Evolutionary conservation across 78 protist genomes (phyloP).

Genomic region (Emiliania huxleyi): DNA sequence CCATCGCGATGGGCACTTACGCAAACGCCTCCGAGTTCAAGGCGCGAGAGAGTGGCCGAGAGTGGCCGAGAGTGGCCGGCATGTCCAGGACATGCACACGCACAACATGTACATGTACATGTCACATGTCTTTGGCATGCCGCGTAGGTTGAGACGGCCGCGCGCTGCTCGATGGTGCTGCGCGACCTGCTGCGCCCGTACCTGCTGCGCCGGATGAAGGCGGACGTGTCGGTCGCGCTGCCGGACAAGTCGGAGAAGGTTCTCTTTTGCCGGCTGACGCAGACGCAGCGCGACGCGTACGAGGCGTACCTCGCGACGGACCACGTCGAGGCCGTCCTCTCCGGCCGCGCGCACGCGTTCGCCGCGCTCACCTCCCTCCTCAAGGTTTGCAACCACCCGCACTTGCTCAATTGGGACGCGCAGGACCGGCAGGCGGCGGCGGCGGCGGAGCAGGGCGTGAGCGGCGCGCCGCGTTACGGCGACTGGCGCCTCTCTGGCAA

Average conservation of each 20-base stretch:
- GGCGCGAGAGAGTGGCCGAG: no score
- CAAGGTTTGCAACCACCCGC: conserved; percentile 96
- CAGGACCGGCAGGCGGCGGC: neutral
- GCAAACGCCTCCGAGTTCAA: conserved; percentile 68
- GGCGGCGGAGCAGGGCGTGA: neutral
- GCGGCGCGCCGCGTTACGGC: conserved; percentile 36
- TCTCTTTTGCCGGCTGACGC: conserved; percentile 87
- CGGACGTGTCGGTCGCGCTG: neutral
- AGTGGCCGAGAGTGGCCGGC: no score
- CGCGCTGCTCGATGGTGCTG: conserved; percentile 79
- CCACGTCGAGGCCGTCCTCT: neutral
- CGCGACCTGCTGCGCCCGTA: conserved; percentile 86
- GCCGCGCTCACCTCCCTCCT: conserved; percentile 72
- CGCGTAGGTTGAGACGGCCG: conserved; percentile 82
- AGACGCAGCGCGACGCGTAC: conserved; percentile 78
- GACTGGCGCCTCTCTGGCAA: neutral
- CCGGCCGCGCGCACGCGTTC: neutral
- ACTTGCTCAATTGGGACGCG: conserved; percentile 38
- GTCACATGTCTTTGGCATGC: no score
- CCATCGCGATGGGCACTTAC: conserved; percentile 85
- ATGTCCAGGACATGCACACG: no score
- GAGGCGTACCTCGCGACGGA: conserved; percentile 58
- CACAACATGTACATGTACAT: no score
- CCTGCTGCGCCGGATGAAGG: conserved; percentile 86
- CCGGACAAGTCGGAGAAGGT: conserved; percentile 46